A percentile compares a stretch with the other conserved stretches of the same genome.
Evolutionary conservation across 768 basidiomycete genomes (phyloP).

Genomic region (Cantharellus cinnabarinus): DNA sequence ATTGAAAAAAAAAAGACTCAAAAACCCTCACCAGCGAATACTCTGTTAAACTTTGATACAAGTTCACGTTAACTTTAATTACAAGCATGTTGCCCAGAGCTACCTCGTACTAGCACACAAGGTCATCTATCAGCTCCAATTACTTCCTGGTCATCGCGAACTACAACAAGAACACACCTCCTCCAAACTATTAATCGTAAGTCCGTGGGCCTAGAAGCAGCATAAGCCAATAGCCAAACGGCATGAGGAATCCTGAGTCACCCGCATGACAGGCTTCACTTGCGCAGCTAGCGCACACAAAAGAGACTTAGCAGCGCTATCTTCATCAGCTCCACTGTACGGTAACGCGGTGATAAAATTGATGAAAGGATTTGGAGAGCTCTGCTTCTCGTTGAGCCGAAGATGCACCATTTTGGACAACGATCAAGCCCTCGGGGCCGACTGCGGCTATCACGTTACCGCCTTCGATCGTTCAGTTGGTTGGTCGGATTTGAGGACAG

Average conservation of each 20-base stretch:
- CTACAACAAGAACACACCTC: slow-evolving; percentile 29
- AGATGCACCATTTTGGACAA: slow-evolving; percentile 40
- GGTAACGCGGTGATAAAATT: slow-evolving; percentile 55
- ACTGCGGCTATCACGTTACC: no score
- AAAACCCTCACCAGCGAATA: slow-evolving; percentile 1
- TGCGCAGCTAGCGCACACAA: slow-evolving; percentile 66
- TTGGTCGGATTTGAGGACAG: no score
- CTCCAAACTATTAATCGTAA: slow-evolving; percentile 58
- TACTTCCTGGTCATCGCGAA: neutral
- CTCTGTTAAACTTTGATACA: slow-evolving; percentile 2
- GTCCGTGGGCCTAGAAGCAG: slow-evolving; percentile 1
- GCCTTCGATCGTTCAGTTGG: no score
- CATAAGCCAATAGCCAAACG: neutral
- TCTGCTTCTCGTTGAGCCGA: slow-evolving; percentile 44
- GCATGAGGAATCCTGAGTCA: slow-evolving; percentile 23
- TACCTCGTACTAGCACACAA: slow-evolving; percentile 3
- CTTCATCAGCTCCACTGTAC: slow-evolving; percentile 28
- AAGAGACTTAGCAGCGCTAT: slow-evolving; percentile 35
- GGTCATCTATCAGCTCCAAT: no score
- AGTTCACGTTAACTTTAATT: neutral
- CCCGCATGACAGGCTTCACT: slow-evolving; percentile 59
- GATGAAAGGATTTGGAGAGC: slow-evolving; percentile 54
- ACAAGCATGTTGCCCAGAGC: neutral
- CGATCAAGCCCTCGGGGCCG: no score
- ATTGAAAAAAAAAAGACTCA: neutral